phyloP scores from a whole-genome alignment of 371 early-diverging fungal genomes.

The Batkoa obscura region DNA sequence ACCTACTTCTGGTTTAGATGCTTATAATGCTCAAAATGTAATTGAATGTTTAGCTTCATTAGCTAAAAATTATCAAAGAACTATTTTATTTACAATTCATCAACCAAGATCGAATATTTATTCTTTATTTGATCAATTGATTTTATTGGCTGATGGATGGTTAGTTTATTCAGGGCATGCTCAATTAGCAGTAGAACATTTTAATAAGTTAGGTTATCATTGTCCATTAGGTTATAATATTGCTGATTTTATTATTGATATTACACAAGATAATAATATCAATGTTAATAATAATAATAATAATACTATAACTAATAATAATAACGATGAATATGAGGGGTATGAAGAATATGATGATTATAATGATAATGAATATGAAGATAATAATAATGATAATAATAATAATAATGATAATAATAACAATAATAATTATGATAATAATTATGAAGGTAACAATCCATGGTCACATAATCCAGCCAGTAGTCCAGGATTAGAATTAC shows the following conservation, averaged over 20 bases:
- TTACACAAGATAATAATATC: conserved; percentile 31
- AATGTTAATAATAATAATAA: no score
- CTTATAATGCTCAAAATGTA: conserved; percentile 83
- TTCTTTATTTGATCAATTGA: conserved; percentile 66
- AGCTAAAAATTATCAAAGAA: conserved; percentile 62
- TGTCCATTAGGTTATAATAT: conserved; percentile 85
- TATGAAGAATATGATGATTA: not conserved
- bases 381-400: not conserved
- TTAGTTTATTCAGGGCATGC: conserved; percentile 64
- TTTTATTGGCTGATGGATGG: conserved; percentile 68
- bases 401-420: no score
- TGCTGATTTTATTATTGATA: conserved; percentile 73
- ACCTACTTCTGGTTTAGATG: conserved; percentile 80
- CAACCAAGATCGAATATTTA: conserved; percentile 90
- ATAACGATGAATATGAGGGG: not conserved
- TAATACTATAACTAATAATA: no score
- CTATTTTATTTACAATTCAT: conserved; percentile 85
- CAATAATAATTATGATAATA: no score
- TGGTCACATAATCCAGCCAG: no score
- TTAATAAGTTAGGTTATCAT: conserved; percentile 45
- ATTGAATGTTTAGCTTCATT: conserved; percentile 63
- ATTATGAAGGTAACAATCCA: no score
- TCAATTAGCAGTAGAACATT: conserved; percentile 22
- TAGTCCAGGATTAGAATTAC: no score
- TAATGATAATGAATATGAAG: not conserved